phyloP scores from a whole-genome alignment of 345 rosid genomes.

The rapeseed (Brassica napus) region DNA sequence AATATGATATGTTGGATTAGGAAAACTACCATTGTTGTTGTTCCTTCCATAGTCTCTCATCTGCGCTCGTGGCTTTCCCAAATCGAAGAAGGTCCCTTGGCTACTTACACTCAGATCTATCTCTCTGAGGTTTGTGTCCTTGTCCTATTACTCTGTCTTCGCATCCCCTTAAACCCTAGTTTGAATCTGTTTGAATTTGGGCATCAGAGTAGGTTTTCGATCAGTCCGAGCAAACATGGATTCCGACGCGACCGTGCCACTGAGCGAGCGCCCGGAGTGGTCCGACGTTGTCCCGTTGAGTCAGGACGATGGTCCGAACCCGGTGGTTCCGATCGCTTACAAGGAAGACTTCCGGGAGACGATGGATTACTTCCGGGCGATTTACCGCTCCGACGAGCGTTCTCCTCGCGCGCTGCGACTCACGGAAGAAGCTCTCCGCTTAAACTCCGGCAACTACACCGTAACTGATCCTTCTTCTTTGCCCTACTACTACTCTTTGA shows the following conservation, averaged over 20 bases:
- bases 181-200: background rate
- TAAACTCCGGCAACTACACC: constrained; percentile 88
- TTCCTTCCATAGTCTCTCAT: too few relatives aligned
- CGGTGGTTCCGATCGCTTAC: constrained; percentile 80
- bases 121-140: too few relatives aligned
- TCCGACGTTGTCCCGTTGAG: constrained; percentile 66
- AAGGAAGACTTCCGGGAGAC: constrained; percentile 74
- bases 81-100: too few relatives aligned
- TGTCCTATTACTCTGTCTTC: too few relatives aligned
- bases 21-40: too few relatives aligned
- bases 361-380: constrained; percentile 88
- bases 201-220: background rate
- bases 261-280: constrained; percentile 69
- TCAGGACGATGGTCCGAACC: constrained; percentile 88
- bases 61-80: too few relatives aligned
- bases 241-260: constrained; percentile 41
- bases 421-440: constrained; percentile 57
- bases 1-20: too few relatives aligned
- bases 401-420: constrained; percentile 76
- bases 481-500: background rate
- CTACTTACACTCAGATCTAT: too few relatives aligned
- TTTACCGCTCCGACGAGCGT: constrained; percentile 68
- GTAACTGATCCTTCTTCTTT: constrained; percentile 39
- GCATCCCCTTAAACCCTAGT: background rate
- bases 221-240: constrained; percentile 28